These are phyloP conservation scores for Casuarina equisetifolia DNA, from an alignment of 306 rosid species.

Conservation along the genomic window DNA sequence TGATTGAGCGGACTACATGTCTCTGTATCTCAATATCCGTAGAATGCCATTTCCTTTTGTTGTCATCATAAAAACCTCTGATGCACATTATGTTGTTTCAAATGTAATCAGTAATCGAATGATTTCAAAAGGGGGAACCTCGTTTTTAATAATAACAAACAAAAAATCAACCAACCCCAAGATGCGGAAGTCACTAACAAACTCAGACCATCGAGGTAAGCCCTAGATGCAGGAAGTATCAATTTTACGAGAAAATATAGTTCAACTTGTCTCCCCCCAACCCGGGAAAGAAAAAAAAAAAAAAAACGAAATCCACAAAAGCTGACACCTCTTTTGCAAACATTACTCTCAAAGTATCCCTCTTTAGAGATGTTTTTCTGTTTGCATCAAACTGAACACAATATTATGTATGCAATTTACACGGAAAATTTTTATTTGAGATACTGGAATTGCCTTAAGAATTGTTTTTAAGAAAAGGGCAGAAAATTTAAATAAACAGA, in stretches of 20 bases:
- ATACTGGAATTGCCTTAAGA: too few species aligned
- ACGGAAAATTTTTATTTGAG: too few species aligned
- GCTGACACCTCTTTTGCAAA: background rate
- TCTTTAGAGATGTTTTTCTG: too few species aligned
- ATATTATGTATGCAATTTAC: too few species aligned
- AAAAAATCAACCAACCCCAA: background rate
- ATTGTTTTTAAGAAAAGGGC: too few species aligned
- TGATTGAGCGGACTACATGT: slow-evolving; percentile 57
- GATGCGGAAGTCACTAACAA: background rate
- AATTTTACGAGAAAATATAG: background rate
- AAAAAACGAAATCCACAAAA: background rate
- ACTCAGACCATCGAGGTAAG: background rate
- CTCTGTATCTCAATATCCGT: slow-evolving; percentile 75
- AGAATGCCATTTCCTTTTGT: slow-evolving; percentile 59
- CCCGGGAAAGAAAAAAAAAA: too few species aligned
- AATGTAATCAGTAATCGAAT: background rate
- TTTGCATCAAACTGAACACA: too few species aligned
- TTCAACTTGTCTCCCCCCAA: too few species aligned
- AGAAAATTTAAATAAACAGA: too few species aligned
- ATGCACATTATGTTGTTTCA: background rate
- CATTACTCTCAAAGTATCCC: too few species aligned
- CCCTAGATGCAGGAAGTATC: background rate
- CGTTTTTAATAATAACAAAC: background rate
- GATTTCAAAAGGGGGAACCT: background rate
- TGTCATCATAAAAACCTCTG: slow-evolving; percentile 48